Base-by-base conservation (phyloP, 2,329 filamentous ascomycete genomes). In the Colletotrichum sp. region DNA sequence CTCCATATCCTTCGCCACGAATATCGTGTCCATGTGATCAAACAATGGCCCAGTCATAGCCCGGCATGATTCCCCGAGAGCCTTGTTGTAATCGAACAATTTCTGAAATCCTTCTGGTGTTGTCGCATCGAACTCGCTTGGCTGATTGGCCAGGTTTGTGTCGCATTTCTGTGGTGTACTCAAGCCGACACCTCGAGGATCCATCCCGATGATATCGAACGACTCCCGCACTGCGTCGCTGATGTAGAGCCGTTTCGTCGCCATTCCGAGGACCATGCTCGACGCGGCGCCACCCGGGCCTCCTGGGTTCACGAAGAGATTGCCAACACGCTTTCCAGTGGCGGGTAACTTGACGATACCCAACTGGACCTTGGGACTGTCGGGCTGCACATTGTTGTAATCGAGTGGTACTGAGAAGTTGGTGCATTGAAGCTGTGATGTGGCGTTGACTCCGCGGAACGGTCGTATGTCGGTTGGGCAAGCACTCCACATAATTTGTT, bases 1-100 rank as follows among this genome's bases (percentile, higher is more conserved):
- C 16, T 73, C 71, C 67, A 73, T 73, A n/a, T 73, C 71, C 34
- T 66, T 70, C 16, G 71, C 71, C 2, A 73, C 71, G 8, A 51
- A 54, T 3, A 57, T 47, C 0, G 71, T 73, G 29, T 73, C 71
- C 71, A 73, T 73, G 38, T 70, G 34, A 9, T 71, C 71, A 12
- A 66, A 70, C 0, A 70, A 1, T 3, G 71, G 71, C 1, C 71
- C 71, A 6, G 71, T 70, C 55, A 73, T 55, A 1, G 71, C 55
- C 6, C 71, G 51, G n/a, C 71, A 73, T 21, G 71, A 73, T 31
- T 73, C 71, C 1, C 71, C 71, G 3, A 70, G 13, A 16, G 71
- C 71, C 21, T 70, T 73, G 21, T 66, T 71, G 38, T 73, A 71
- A 6, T 61, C 55, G n/a, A 73, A 62, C 2, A 71, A 11, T 9